These are phyloP conservation scores for Xylariales sp. DNA, from an alignment of 2,329 filamentous ascomycete genomes.

Conservation along the genomic window DNA sequence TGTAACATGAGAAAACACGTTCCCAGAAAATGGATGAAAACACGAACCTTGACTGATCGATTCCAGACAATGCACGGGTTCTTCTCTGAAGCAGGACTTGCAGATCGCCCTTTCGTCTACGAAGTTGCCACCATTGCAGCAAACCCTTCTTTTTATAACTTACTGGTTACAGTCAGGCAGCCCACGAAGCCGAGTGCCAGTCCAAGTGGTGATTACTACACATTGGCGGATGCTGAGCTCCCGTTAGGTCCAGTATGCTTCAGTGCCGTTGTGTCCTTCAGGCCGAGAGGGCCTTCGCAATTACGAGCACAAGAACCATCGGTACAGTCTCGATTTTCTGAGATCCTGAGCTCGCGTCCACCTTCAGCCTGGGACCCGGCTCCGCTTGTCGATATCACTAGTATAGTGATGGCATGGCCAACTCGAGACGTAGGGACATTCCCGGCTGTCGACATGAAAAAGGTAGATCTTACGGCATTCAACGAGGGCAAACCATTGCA, in stretches of 20 bases:
- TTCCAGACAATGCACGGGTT: slow-evolving; percentile 50
- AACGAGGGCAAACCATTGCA: slow-evolving; percentile 38
- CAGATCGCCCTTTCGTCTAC: slow-evolving; percentile 50
- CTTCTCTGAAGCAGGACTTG: slow-evolving; percentile 43
- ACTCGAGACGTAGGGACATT: slow-evolving; percentile 37
- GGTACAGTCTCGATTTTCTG: slow-evolving; percentile 37
- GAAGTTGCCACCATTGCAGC: slow-evolving; percentile 39
- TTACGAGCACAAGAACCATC: slow-evolving; percentile 35
- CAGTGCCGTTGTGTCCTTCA: slow-evolving; percentile 49
- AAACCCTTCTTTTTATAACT: slow-evolving; percentile 44
- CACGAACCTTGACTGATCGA: neutral
- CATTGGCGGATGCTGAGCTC: slow-evolving; percentile 32
- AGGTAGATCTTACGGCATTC: slow-evolving; percentile 45
- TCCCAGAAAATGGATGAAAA: no score
- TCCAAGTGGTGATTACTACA: slow-evolving; percentile 30
- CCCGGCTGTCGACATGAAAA: slow-evolving; percentile 48
- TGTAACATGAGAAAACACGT: no score
- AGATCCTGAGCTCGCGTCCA: slow-evolving; percentile 32
- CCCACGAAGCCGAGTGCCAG: slow-evolving; percentile 34
- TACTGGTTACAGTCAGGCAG: slow-evolving; percentile 45
- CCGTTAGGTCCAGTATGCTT: slow-evolving; percentile 42
- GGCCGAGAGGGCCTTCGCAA: slow-evolving; percentile 32
- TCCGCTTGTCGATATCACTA: slow-evolving; percentile 42
- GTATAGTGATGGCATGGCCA: slow-evolving; percentile 31
- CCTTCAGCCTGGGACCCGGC: slow-evolving; percentile 39